Base-by-base conservation (phyloP, 2,329 filamentous ascomycete species). In the Sporothrix brunneoviolacea region DNA sequence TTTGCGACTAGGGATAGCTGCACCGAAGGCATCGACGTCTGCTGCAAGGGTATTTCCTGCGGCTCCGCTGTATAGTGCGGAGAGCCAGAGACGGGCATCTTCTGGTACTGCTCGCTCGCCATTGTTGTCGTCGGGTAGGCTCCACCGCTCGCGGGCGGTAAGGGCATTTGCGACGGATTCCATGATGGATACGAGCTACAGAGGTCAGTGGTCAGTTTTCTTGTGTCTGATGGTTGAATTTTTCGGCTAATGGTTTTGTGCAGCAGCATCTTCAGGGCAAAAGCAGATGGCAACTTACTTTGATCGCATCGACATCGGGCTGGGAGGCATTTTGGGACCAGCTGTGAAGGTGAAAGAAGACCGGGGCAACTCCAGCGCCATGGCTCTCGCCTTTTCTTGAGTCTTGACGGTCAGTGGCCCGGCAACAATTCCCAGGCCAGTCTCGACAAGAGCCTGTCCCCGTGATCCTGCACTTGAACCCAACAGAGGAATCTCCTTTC, bases 401-500 rank as follows among this genome's bases (percentile, higher is more conserved):
- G 75, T 73, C 61, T 81, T 81, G 41, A 75, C 69, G 2, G 70
- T 68, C 37, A 81, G 61, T 9, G 77, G 73, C 7, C 79, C 77
- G 5, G 79, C 77, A 39, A 82, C 78, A 52, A 82, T 79, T 7
- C 79, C 78, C 28, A 82, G 61, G 3, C 79, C 79, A 0, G 77
- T 81, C 62, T 82, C 79, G n/a, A 82, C 79, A 41, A 83, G 70
- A 32, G 82, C 83, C 64, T 93, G 91, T 36, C 89, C 82, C n/a
- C 85, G 77, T 24, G 87, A 87, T 22, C 84, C 83, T 19, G 84
- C 84, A 57, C 86, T 88, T 15, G 79, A 82, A 16, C 87, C 88
- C 48, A 89, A 79, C 41, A 97, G 76, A 3, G 91, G 90, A 54
- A 95, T 86, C 65, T 97, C 91, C 66, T 95, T 96, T 47, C 91